Conservation (phyloP, 2,329 filamentous ascomycete genomes). For the Fusarium tjaetaba region DNA sequence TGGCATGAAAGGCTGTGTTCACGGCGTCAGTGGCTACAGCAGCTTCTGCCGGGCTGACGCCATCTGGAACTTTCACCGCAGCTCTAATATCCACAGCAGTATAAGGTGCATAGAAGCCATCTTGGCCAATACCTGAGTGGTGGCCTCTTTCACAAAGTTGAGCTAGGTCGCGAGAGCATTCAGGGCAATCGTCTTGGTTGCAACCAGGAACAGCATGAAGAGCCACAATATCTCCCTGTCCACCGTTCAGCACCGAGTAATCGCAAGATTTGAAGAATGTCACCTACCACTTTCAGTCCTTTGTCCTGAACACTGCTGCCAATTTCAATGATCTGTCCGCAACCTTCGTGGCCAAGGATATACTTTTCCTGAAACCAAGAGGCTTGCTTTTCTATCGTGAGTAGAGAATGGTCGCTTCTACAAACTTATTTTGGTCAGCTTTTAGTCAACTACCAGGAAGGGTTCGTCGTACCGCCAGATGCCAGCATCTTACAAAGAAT, state of each 20-base stretch:
- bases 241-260: rapidly evolving
- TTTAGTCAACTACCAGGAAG: rapidly evolving
- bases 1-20: conserved; percentile 35
- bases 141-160: conserved; percentile 51
- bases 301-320: neutral
- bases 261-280: rapidly evolving
- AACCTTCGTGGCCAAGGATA: conserved; percentile 34
- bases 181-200: conserved; percentile 30
- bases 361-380: conserved; percentile 35
- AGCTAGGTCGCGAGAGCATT: conserved; percentile 52
- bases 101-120: conserved; percentile 56
- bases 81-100: conserved; percentile 43
- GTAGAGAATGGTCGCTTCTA: conserved; percentile 24
- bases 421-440: conserved; percentile 5
- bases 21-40: conserved; percentile 37
- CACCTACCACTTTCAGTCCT: conserved; percentile 16
- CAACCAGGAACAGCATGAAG: conserved; percentile 37
- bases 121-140: conserved; percentile 56
- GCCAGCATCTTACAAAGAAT: conserved; percentile 26
- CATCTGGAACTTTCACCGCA: conserved; percentile 23
- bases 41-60: conserved; percentile 30
- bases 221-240: conserved; percentile 32
- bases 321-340: conserved; percentile 24
- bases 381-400: conserved; percentile 33
- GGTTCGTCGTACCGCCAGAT: conserved; percentile 8